Evolutionary conservation across 1,284 basidiomycete genomes (phyloP).

Genomic region (Leccinum insigne): DNA sequence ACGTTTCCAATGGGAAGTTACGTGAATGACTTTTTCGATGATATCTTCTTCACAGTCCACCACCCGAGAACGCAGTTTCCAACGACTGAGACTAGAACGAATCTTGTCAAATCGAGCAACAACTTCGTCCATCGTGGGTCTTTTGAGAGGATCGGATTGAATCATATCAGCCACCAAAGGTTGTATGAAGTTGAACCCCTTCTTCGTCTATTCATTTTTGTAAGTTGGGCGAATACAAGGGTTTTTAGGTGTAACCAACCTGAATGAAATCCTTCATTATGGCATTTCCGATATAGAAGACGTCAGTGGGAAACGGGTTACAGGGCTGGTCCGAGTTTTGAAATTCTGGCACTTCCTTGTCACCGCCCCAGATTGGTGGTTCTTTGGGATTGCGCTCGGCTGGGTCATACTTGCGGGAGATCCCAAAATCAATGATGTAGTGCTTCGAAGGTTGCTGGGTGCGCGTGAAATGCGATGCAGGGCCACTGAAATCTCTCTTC

Average conservation of each 20-base stretch:
- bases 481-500: not conserved
- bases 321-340: conserved; percentile 15
- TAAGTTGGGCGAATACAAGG: no score
- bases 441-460: not conserved
- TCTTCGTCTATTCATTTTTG: not conserved
- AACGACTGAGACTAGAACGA: not conserved
- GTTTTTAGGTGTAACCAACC: conserved; percentile 14
- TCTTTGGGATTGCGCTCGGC: not conserved
- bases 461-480: not conserved
- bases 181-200: not conserved
- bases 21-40: not conserved
- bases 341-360: conserved; percentile 29
- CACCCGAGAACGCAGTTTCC: not conserved
- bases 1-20: not conserved
- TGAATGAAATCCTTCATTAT: conserved; percentile 31
- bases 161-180: conserved; percentile 1
- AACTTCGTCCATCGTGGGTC: not conserved
- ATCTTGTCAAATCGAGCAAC: not conserved
- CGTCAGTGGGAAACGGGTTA: conserved; percentile 38
- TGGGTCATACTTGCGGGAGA: not conserved
- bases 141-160: not conserved
- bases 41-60: not conserved
- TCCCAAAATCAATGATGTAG: not conserved
- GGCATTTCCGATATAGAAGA: conserved; percentile 38
- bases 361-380: conserved; percentile 17